A percentile compares a stretch with the other conserved stretches of the same genome.
Evolutionary conservation across 768 basidiomycete species (phyloP).

Genomic region (Tremella mesenterica): DNA sequence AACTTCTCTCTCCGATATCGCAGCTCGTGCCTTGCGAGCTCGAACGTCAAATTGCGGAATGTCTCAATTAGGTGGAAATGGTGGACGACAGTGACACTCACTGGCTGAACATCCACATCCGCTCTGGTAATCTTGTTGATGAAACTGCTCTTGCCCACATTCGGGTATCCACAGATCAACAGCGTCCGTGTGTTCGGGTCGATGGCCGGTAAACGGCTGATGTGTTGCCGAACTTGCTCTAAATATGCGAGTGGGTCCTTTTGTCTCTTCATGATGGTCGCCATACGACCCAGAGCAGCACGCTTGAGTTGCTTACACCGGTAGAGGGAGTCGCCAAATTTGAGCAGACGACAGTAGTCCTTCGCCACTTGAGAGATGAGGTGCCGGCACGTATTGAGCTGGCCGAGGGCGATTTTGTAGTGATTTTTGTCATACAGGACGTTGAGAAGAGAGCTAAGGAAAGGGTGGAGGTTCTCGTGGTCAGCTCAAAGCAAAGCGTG

Average conservation of each 20-base stretch:
- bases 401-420: slow-evolving; percentile 96
- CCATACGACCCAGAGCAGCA: slow-evolving; percentile 98
- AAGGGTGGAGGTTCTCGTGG: slow-evolving; percentile 81
- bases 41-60: too few species aligned
- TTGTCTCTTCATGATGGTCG: slow-evolving; percentile 95
- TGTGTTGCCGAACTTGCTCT: slow-evolving; percentile 98
- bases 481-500: too few species aligned
- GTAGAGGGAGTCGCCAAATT: slow-evolving; percentile 96
- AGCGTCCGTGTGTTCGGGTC: slow-evolving; percentile 97
- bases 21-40: too few species aligned
- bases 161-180: slow-evolving; percentile 96
- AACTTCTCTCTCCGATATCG: background rate
- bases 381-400: slow-evolving; percentile 89
- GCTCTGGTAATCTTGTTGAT: slow-evolving; percentile 99
- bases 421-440: slow-evolving; percentile 99
- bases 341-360: slow-evolving; percentile 90
- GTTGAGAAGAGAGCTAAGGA: slow-evolving; percentile 89
- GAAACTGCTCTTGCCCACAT: slow-evolving; percentile 98
- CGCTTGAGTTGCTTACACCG: slow-evolving; percentile 97
- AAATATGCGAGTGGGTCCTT: slow-evolving; percentile 97
- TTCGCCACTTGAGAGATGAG: slow-evolving; percentile 94
- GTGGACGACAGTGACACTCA: slow-evolving; percentile 15
- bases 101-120: slow-evolving; percentile 95
- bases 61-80: background rate
- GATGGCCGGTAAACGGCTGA: slow-evolving; percentile 94